Evolutionary conservation across 2,329 filamentous ascomycete species (phyloP).

Genomic region (Teratosphaeria destructans): DNA sequence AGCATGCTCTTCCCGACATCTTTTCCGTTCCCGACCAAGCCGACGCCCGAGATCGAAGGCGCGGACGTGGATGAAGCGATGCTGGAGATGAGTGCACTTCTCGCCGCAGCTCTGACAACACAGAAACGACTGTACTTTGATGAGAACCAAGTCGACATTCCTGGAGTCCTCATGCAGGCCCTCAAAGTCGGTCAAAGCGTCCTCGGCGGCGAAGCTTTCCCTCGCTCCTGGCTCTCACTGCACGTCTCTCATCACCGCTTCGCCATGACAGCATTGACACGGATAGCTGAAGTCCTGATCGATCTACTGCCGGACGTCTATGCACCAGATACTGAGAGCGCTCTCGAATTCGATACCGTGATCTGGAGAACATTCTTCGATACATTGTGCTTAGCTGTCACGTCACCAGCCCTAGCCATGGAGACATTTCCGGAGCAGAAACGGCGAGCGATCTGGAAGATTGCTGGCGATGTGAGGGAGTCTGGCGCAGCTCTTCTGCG

Average conservation of each 20-base stretch:
- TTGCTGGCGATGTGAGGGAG: slow-evolving; percentile 90
- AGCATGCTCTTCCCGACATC: slow-evolving; percentile 82
- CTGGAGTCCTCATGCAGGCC: slow-evolving; percentile 64
- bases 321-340: slow-evolving; percentile 55
- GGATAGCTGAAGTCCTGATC: slow-evolving; percentile 68
- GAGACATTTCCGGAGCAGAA: slow-evolving; percentile 98
- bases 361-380: slow-evolving; percentile 91
- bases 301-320: slow-evolving; percentile 78
- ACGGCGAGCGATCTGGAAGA: slow-evolving; percentile 93
- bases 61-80: slow-evolving; percentile 60
- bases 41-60: slow-evolving; percentile 41
- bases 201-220: slow-evolving; percentile 79
- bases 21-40: slow-evolving; percentile 76
- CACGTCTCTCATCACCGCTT: slow-evolving; percentile 56
- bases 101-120: slow-evolving; percentile 50
- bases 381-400: slow-evolving; percentile 77
- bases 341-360: slow-evolving; percentile 68
- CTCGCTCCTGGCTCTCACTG: slow-evolving; percentile 78
- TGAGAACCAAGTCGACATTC: slow-evolving; percentile 52
- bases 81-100: slow-evolving; percentile 76
- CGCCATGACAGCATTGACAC: slow-evolving; percentile 74
- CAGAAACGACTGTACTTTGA: slow-evolving; percentile 22
- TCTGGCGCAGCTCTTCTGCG: slow-evolving; percentile 77
- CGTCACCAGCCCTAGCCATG: slow-evolving; percentile 76
- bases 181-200: slow-evolving; percentile 84